phyloP scores from a whole-genome alignment of 139 green algal species.

The Coccomyxa sp. region DNA sequence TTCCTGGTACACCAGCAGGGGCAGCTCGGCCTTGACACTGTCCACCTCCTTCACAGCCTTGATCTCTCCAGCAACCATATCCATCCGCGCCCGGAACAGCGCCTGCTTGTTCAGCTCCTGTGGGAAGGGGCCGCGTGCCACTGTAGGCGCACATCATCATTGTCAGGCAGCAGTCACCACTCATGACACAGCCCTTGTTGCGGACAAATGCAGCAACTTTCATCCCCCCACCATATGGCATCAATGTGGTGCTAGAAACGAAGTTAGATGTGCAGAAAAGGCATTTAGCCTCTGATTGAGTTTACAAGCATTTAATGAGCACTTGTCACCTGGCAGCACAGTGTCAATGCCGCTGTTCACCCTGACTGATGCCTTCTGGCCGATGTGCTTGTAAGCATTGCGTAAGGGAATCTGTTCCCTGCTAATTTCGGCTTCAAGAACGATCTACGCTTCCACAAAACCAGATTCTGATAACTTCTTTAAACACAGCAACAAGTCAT shows the following conservation, averaged over 20 bases:
- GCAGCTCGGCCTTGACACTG: slow-evolving; percentile 28
- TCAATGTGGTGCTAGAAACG: too few species aligned
- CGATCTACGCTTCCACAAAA: slow-evolving; percentile 23
- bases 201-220: too few species aligned
- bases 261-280: too few species aligned
- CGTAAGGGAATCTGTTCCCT: slow-evolving; percentile 71
- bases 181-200: too few species aligned
- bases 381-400: slow-evolving; percentile 68
- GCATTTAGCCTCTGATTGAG: too few species aligned
- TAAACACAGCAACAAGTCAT: neutral
- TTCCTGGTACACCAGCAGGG: slow-evolving; percentile 54
- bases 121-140: slow-evolving; percentile 36
- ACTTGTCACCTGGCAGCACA: slow-evolving; percentile 8
- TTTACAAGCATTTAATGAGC: too few species aligned
- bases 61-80: slow-evolving; percentile 63
- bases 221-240: too few species aligned
- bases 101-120: slow-evolving; percentile 40
- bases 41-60: slow-evolving; percentile 38
- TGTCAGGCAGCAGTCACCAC: neutral
- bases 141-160: slow-evolving; percentile 19
- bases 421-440: slow-evolving; percentile 66
- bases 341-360: slow-evolving; percentile 56
- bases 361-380: slow-evolving; percentile 53
- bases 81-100: slow-evolving; percentile 58
- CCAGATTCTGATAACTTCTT: neutral